Evolutionary conservation across 2,329 filamentous ascomycete species (phyloP).

Genomic region (Epichloe scottii): DNA sequence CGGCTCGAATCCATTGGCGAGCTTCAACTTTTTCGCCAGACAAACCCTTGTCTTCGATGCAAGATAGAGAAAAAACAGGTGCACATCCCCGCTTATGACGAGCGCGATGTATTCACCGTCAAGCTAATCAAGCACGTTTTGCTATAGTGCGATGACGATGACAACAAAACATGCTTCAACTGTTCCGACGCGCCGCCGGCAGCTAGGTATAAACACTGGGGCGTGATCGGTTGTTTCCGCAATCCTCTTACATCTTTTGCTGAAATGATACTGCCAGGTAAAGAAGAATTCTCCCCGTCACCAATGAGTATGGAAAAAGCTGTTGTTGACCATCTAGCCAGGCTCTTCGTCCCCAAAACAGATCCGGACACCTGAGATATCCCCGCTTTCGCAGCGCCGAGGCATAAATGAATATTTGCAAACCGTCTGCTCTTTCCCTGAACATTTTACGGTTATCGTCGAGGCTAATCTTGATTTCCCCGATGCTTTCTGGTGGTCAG

Average conservation of each 20-base stretch:
- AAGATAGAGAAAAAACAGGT: slow-evolving; percentile 34
- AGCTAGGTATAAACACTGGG: slow-evolving; percentile 33
- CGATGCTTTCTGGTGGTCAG: slow-evolving; percentile 47
- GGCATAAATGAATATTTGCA: slow-evolving; percentile 41
- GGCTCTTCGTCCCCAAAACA: slow-evolving; percentile 35
- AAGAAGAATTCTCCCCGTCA: slow-evolving; percentile 5
- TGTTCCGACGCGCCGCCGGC: slow-evolving; percentile 28
- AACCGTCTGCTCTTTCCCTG: slow-evolving; percentile 29
- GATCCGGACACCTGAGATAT: slow-evolving; percentile 36
- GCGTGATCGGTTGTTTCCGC: slow-evolving; percentile 37
- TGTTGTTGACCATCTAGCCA: slow-evolving; percentile 10
- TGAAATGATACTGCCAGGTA: slow-evolving; percentile 39
- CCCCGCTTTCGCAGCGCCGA: slow-evolving; percentile 34
- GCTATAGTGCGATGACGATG: slow-evolving; percentile 39
- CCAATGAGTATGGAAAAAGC: neutral
- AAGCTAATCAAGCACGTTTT: neutral
- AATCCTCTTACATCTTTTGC: slow-evolving; percentile 33
- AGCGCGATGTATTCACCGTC: neutral
- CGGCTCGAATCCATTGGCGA: slow-evolving; percentile 46
- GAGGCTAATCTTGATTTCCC: slow-evolving; percentile 37
- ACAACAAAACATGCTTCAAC: slow-evolving; percentile 33
- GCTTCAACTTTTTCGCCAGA: slow-evolving; percentile 35
- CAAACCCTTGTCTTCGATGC: slow-evolving; percentile 39
- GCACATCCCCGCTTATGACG: slow-evolving; percentile 6
- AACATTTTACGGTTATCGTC: slow-evolving; percentile 28